phyloP scores from a whole-genome alignment of 805 yeast genomes.

The Myxozyma vanderwaltii region DNA sequence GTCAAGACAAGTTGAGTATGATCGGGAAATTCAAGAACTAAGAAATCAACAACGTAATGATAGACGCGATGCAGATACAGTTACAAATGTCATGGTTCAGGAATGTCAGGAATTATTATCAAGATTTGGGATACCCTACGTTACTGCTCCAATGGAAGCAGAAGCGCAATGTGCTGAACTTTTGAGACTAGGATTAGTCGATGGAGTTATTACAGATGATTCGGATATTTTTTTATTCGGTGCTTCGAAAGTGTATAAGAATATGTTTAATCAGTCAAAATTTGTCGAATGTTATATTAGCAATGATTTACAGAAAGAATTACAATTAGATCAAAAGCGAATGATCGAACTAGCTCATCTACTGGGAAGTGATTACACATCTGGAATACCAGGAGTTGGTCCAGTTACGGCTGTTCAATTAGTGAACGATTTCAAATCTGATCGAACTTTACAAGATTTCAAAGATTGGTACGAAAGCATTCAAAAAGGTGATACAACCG shows the following conservation, averaged over 20 bases:
- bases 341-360: constrained; percentile 81
- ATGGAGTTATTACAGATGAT: constrained; percentile 96
- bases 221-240: constrained; percentile 96
- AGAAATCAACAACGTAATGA: constrained; percentile 65
- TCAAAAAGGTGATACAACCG: constrained; percentile 43
- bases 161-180: constrained; percentile 97
- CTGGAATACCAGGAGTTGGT: constrained; percentile 90
- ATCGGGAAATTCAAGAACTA: constrained; percentile 46
- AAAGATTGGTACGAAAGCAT: constrained; percentile 60
- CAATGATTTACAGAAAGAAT: constrained; percentile 57
- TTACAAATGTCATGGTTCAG: constrained; percentile 76
- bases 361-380: constrained; percentile 93
- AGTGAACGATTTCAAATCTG: constrained; percentile 73
- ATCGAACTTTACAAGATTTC: constrained; percentile 48
- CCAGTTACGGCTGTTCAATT: constrained; percentile 92
- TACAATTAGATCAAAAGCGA: constrained; percentile 64
- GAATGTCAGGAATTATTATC: constrained; percentile 89
- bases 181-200: constrained; percentile 68
- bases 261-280: constrained; percentile 91
- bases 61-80: constrained; percentile 88
- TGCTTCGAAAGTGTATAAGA: constrained; percentile 76
- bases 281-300: constrained; percentile 82
- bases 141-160: constrained; percentile 98
- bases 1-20: constrained; percentile 32
- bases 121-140: constrained; percentile 89